phyloP scores from a whole-genome alignment of 2,329 filamentous ascomycete genomes.

The Dactylellina parvicollis region DNA sequence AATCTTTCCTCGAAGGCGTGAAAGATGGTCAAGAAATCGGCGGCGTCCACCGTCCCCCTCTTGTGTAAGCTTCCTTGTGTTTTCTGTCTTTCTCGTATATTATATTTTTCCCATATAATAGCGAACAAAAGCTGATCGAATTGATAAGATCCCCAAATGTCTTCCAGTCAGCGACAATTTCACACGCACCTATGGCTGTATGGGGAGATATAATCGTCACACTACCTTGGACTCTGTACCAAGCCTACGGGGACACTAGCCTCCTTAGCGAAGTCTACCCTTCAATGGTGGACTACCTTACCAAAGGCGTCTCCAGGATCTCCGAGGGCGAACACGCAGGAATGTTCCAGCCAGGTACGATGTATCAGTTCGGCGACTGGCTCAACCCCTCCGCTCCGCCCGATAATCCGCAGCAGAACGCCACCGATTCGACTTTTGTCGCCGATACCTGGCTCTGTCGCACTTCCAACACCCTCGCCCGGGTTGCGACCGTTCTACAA shows the following conservation, averaged over 20 bases:
- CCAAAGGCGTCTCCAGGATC: constrained; percentile 60
- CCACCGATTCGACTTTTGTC: constrained; percentile 62
- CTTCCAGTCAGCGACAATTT: constrained; percentile 9
- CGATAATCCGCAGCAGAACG: constrained; percentile 61
- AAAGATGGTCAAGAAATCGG: constrained; percentile 59
- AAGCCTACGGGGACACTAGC: constrained; percentile 61
- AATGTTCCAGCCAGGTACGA: constrained; percentile 62
- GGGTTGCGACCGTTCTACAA: constrained; percentile 60
- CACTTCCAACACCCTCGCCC: constrained; percentile 61
- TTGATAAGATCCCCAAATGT: constrained; percentile 16
- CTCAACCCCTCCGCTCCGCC: constrained; percentile 64
- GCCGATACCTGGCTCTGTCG: constrained; percentile 65
- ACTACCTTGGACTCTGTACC: constrained; percentile 63
- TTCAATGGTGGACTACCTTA: constrained; percentile 63
- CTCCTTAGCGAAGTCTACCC: constrained; percentile 62
- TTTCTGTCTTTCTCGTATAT: too few relatives aligned
- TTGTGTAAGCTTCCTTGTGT: constrained; percentile 55
- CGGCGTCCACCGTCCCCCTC: constrained; percentile 59
- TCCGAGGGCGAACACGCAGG: constrained; percentile 58
- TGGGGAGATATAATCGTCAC: constrained; percentile 64
- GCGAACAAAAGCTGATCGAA: too few relatives aligned
- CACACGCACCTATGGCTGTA: constrained; percentile 56
- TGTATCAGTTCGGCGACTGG: constrained; percentile 64
- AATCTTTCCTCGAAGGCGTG: constrained; percentile 66
- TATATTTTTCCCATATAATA: too few relatives aligned